Conservation (phyloP, 2,329 filamentous ascomycete genomes). For the Aureobasidium sp. region DNA sequence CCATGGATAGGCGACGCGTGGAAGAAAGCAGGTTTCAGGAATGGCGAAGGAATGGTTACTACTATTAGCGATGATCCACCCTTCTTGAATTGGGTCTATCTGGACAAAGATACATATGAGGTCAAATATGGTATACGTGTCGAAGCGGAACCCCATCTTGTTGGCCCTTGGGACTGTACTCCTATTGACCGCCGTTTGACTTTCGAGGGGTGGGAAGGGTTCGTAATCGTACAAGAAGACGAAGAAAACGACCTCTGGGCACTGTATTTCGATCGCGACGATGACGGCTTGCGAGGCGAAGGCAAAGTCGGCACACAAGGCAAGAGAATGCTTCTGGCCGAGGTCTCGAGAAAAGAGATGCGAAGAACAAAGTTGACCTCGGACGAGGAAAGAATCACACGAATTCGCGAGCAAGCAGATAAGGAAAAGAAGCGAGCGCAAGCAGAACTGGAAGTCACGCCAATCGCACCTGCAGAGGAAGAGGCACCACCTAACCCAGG, state of each 20-base stretch:
- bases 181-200: conserved; percentile 47
- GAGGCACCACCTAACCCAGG: neutral
- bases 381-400: conserved; percentile 20
- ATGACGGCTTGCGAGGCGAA: conserved; percentile 31
- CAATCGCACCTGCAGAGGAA: neutral
- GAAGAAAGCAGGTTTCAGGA: conserved; percentile 17
- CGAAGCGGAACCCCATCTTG: conserved; percentile 60
- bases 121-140: conserved; percentile 58
- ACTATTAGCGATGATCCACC: conserved; percentile 47
- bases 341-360: conserved; percentile 24
- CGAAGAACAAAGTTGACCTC: conserved; percentile 18
- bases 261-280: conserved; percentile 41
- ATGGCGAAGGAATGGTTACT: conserved; percentile 40
- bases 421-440: conserved; percentile 11
- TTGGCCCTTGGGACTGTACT: conserved; percentile 78
- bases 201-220: conserved; percentile 49
- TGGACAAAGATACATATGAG: conserved; percentile 51
- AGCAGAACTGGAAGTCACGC: neutral
- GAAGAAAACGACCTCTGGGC: conserved; percentile 35
- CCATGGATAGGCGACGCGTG: conserved; percentile 34
- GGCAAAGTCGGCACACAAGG: conserved; percentile 17
- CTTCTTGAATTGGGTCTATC: conserved; percentile 61
- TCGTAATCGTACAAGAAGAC: conserved; percentile 48
- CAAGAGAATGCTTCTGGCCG: conserved; percentile 24
- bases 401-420: conserved; percentile 17